Base-by-base conservation (phyloP, 495 filamentous ascomycete genomes). In the Neurospora terricola region DNA sequence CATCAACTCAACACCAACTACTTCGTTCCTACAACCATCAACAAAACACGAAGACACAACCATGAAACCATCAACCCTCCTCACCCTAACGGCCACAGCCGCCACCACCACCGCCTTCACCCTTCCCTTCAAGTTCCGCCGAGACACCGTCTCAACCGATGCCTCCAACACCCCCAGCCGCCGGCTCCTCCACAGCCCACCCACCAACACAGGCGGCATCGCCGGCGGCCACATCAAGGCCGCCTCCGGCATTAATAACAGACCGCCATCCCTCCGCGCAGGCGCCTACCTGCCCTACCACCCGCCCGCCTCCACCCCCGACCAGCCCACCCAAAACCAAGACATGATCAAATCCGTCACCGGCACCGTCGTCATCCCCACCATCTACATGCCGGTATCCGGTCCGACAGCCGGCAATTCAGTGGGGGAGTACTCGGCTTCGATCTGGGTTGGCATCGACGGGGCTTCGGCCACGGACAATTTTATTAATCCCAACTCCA, bases 361-460 rank as follows among this genome's bases (percentile, higher is more conserved):
- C 0, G 72, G 71, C 14, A 48, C 73, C 73, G 73, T 79, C 71
- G 43, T 40, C 62, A 37, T 80, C 30, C 79, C 79, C 27, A 5
- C 12, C 38, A 75, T 75, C 45, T 7, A 27, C 9, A 62, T 75
- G 37, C 79, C 79, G 43, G 72, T 59, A 7, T 2, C 43, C 1
- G 79, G 79, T 18, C 79, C 78, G 0, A 80, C 79, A 11, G 75
- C 71, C 48, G 70, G 70, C 69, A 75, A 76, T 70, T 21, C 71
- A 0, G 69, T 40, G 7, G 71, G 71, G 71, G 27, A 75, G 39
- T 80, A 79, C 76, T 76, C 76, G 2, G 75, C 77, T 36, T 79
- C 77, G 7, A 75, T 80, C 36, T 75, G 72, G 72, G n/a, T 80
- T n/a, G 76, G 78, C 36, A 73, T 79, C 48, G 78, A 78, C 73